Evolutionary conservation across 2,329 filamentous ascomycete genomes (phyloP).

Genomic region (Phyllosticta capitalensis): DNA sequence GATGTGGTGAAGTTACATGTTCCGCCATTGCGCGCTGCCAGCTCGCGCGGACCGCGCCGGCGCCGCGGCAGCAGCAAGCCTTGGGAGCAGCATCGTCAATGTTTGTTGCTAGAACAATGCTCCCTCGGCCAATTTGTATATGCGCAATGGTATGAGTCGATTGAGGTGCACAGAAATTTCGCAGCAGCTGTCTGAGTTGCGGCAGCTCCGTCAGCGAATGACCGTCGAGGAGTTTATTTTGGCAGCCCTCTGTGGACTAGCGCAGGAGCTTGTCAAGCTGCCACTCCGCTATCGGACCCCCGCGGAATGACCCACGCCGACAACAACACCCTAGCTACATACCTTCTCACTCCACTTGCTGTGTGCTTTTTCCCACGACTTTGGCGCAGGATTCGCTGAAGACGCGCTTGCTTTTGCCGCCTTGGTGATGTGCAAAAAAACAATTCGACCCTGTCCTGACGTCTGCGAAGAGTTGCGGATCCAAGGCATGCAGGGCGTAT

Average conservation of each 20-base stretch:
- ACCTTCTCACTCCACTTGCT: background rate
- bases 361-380: background rate
- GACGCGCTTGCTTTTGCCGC: background rate
- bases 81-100: constrained; percentile 8
- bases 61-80: background rate
- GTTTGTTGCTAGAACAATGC: background rate
- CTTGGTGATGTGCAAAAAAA: background rate
- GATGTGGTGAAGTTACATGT: constrained; percentile 1
- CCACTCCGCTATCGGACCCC: constrained; percentile 1
- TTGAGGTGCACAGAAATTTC: constrained; percentile 5
- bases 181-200: background rate
- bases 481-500: background rate
- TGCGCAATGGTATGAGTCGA: constrained; percentile 1
- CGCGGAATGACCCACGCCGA: background rate
- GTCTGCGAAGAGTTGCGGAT: background rate
- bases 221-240: constrained; percentile 8
- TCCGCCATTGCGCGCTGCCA: constrained; percentile 8
- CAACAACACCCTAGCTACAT: background rate
- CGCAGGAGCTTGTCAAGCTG: background rate
- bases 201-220: constrained; percentile 3
- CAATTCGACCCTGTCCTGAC: background rate
- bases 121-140: background rate
- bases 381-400: background rate
- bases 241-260: constrained; percentile 4
- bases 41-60: constrained; percentile 2